Evolutionary conservation across 768 basidiomycete genomes (phyloP).

Genomic region (Imleria badia): DNA sequence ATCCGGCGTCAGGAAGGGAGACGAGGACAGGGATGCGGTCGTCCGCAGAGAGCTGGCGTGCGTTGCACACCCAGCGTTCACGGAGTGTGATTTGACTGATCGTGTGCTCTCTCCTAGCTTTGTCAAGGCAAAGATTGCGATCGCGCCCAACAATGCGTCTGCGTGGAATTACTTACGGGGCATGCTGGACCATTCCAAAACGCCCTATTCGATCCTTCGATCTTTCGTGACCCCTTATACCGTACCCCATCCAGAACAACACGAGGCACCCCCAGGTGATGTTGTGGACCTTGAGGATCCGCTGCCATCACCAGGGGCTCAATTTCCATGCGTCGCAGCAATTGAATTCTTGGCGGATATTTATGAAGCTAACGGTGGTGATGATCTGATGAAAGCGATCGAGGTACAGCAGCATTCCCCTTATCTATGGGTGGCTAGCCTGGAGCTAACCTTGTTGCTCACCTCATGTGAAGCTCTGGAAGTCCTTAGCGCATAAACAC

Average conservation of each 20-base stretch:
- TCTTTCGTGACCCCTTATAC: conserved; percentile 71
- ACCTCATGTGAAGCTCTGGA: conserved; percentile 57
- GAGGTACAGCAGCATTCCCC: conserved; percentile 39
- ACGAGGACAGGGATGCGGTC: conserved; percentile 58
- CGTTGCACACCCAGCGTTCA: conserved; percentile 28
- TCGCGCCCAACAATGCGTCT: conserved; percentile 90
- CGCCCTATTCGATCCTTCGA: conserved; percentile 54
- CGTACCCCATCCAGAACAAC: conserved; percentile 29
- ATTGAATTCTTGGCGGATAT: conserved; percentile 86
- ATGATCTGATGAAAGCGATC: conserved; percentile 45
- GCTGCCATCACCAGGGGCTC: conserved; percentile 58
- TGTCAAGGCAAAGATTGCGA: conserved; percentile 77
- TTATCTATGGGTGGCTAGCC: neutral
- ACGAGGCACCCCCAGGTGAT: conserved; percentile 36
- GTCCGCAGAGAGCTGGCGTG: conserved; percentile 74
- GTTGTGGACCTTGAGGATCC: conserved; percentile 76
- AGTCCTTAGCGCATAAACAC: conserved; percentile 61
- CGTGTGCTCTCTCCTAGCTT: conserved; percentile 47
- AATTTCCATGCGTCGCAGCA: conserved; percentile 75
- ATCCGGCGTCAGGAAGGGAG: conserved; percentile 59
- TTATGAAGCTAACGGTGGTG: conserved; percentile 56
- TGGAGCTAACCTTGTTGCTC: conserved; percentile 12
- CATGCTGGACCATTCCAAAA: conserved; percentile 59
- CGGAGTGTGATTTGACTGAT: neutral
- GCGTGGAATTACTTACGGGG: conserved; percentile 98